Conservation (phyloP, 73 alveolate genomes). For the Effrenium voratum region DNA sequence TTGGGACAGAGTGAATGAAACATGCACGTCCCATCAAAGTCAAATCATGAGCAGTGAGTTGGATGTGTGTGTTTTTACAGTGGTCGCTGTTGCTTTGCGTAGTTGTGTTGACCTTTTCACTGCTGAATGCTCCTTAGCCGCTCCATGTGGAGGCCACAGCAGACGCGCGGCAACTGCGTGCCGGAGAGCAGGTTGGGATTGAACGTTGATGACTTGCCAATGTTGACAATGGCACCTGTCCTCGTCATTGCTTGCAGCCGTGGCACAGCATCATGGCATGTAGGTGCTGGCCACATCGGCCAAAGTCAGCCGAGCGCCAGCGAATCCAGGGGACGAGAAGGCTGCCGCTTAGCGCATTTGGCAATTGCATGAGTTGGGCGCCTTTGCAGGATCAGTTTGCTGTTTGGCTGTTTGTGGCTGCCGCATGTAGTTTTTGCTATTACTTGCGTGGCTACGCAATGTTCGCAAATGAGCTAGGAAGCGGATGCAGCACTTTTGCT, state of each 20-base stretch:
- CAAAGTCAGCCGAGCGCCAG: background rate
- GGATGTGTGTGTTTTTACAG: no score
- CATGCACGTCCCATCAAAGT: background rate
- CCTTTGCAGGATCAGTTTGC: background rate
- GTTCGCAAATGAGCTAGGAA: background rate
- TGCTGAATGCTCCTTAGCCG: background rate
- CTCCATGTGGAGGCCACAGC: background rate
- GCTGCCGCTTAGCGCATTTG: background rate
- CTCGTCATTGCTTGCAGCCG: no score
- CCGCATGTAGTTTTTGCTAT: background rate
- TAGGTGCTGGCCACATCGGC: background rate
- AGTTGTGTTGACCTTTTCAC: no score
- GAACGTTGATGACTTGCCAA: background rate
- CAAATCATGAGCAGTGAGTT: background rate
- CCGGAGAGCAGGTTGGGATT: background rate
- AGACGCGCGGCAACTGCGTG: background rate
- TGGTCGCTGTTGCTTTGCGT: no score
- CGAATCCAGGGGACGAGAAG: background rate
- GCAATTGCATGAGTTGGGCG: background rate
- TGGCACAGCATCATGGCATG: background rate
- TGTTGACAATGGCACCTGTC: no score
- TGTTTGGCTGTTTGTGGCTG: background rate
- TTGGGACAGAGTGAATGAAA: background rate
- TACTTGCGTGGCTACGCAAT: background rate
- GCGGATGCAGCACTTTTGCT: background rate